Evolutionary conservation across 805 yeast genomes (phyloP).

Genomic region (Brettanomyces nanus): DNA sequence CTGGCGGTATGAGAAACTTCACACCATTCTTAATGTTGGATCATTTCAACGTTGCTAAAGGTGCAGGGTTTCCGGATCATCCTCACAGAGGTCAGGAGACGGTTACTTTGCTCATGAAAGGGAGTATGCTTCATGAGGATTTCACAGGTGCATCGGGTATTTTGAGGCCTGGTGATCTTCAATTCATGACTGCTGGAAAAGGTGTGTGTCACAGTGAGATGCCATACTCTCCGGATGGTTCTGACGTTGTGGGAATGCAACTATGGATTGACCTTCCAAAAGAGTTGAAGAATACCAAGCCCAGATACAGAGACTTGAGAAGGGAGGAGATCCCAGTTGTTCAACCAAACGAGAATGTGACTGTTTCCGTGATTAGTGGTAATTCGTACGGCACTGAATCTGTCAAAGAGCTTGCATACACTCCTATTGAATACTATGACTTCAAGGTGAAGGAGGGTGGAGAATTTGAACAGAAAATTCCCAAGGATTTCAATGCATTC

Average conservation of each 20-base stretch:
- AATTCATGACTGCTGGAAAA: constrained; percentile 89
- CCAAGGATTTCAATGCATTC: constrained; percentile 58
- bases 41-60: constrained; percentile 58
- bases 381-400: constrained; percentile 69
- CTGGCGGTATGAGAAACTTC: constrained; percentile 58
- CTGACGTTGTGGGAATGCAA: constrained; percentile 59
- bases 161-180: constrained; percentile 74
- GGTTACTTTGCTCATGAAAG: constrained; percentile 57
- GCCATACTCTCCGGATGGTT: constrained; percentile 54
- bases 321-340: constrained; percentile 64
- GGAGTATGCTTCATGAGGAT: constrained; percentile 74
- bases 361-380: constrained; percentile 72
- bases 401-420: constrained; percentile 66
- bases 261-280: constrained; percentile 83
- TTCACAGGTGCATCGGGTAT: constrained; percentile 81
- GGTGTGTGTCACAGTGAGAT: constrained; percentile 85
- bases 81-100: constrained; percentile 83
- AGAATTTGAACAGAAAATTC: constrained; percentile 48
- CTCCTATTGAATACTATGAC: constrained; percentile 71
- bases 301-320: constrained; percentile 73
- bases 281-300: constrained; percentile 51
- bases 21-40: constrained; percentile 78
- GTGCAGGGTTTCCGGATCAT: constrained; percentile 76
- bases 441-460: constrained; percentile 61
- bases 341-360: constrained; percentile 53